Base-by-base conservation (phyloP, 495 filamentous ascomycete species). In the Neurospora sp. region DNA sequence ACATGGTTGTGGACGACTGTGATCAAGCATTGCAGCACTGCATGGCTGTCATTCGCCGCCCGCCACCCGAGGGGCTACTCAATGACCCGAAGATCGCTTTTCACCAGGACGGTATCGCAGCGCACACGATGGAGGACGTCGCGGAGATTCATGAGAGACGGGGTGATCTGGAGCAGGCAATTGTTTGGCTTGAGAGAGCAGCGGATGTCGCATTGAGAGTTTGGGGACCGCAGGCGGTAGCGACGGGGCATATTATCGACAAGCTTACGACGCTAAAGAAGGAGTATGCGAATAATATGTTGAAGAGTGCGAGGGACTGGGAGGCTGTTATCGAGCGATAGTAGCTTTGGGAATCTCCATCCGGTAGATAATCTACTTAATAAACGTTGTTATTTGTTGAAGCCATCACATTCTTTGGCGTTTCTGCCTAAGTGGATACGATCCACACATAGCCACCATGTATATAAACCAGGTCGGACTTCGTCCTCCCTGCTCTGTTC, bases 101-200 rank as follows among this genome's bases (percentile, higher is more conserved):
- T 39, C 73, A 77, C 66, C 74, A 81, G 34, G 78, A 81, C 39
- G 78, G 76, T 24, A 81, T 80, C 9, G 77, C 79, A 9, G 79
- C 78, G 7, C 78, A 79, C 71, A 73, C 78, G 11, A 81, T 81
- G 78, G 79, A 81, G 40, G 78, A 81, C 69, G 78, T 81, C 74
- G 78, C 79, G 4, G 78, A 81, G 72, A 81, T 79, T 19, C 69
- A 80, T 28, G 78, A 81, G 70, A 77, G 75, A 11, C 75, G 73
- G 21, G 79, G 79, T 3, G 78, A 80, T 17, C 6, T 81, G 28
- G 77, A 77, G 21, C 73, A 75, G 45, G 75, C 75, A 21, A 76
- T 81, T 15, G 69, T 72, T 36, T 81, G 79, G 78, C 43, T 81
- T 24, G 78, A 81, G 59, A 74, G 77, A 11, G 79, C 79, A 3